phyloP scores from a whole-genome alignment of 768 basidiomycete genomes.

The Tubosaeta brunneosetosa region DNA sequence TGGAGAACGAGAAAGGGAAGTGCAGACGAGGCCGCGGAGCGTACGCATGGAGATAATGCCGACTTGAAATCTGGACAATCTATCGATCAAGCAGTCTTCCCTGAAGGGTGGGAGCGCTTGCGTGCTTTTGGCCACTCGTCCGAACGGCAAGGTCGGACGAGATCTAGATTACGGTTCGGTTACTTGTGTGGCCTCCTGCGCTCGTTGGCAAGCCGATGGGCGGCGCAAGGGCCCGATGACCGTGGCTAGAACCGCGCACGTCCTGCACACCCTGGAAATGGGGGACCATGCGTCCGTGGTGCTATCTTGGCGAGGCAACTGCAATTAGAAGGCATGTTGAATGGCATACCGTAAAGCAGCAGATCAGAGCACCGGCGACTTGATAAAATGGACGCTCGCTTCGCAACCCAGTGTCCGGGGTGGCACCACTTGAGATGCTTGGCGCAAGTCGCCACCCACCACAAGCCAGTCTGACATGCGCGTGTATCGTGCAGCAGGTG shows the following conservation, averaged over 20 bases:
- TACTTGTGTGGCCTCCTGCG: background rate
- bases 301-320: background rate
- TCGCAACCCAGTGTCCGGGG: background rate
- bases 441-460: background rate
- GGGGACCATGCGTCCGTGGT: background rate
- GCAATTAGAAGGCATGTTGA: background rate
- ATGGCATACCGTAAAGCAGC: background rate
- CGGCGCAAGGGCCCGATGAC: background rate
- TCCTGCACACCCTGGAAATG: background rate
- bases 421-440: background rate
- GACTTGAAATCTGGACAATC: background rate
- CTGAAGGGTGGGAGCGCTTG: background rate
- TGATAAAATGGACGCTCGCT: background rate
- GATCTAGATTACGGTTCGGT: constrained; percentile 5
- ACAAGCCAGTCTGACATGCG: no score
- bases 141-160: background rate
- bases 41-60: background rate
- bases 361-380: background rate
- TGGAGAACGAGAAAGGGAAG: background rate
- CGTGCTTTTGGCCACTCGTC: background rate
- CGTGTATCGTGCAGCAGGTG: no score
- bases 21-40: background rate
- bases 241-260: background rate
- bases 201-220: background rate
- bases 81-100: background rate